A percentile compares a stretch with the other conserved stretches of the same genome.
Conservation (phyloP, 805 yeast genomes). For the Isabelozyma rhagii region DNA sequence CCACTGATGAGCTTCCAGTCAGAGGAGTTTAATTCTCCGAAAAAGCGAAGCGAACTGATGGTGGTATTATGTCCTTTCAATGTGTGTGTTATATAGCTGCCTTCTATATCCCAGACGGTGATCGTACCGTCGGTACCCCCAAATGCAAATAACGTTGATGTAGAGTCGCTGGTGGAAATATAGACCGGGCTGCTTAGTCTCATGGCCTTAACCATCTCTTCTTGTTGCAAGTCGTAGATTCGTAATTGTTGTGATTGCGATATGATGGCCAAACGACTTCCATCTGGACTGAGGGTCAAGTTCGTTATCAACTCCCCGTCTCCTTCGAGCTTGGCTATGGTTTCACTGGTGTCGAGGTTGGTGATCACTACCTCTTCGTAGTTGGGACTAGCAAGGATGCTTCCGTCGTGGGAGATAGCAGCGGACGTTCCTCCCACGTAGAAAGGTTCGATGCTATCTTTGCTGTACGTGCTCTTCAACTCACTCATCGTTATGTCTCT, state of each 20-base stretch:
- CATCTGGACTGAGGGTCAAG: constrained; percentile 74
- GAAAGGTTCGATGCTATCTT: constrained; percentile 67
- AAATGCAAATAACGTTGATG: constrained; percentile 83
- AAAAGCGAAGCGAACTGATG: constrained; percentile 67
- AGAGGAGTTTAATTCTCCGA: constrained; percentile 63
- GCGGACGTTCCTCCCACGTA: constrained; percentile 84
- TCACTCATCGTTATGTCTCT: constrained; percentile 11
- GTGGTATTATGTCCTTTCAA: constrained; percentile 93
- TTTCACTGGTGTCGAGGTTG: constrained; percentile 54
- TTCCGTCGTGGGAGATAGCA: constrained; percentile 59
- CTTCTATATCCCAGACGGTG: constrained; percentile 88
- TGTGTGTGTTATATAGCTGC: constrained; percentile 84
- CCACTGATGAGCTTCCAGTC: constrained; percentile 80
- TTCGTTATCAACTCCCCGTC: constrained; percentile 83
- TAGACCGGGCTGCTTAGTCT: constrained; percentile 79
- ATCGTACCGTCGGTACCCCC: constrained; percentile 95
- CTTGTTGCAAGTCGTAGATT: constrained; percentile 50
- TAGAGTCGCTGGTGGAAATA: constrained; percentile 70
- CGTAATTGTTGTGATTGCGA: constrained; percentile 83
- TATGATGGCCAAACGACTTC: constrained; percentile 61
- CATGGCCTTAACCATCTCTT: constrained; percentile 44
- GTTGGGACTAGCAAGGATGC: constrained; percentile 72
- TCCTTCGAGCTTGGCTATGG: constrained; percentile 66
- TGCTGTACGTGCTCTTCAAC: constrained; percentile 40
- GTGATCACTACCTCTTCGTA: constrained; percentile 75